These are phyloP conservation scores for Pseudoturritis turrita DNA, from an alignment of 345 rosid genomes.

Conservation along the genomic window DNA sequence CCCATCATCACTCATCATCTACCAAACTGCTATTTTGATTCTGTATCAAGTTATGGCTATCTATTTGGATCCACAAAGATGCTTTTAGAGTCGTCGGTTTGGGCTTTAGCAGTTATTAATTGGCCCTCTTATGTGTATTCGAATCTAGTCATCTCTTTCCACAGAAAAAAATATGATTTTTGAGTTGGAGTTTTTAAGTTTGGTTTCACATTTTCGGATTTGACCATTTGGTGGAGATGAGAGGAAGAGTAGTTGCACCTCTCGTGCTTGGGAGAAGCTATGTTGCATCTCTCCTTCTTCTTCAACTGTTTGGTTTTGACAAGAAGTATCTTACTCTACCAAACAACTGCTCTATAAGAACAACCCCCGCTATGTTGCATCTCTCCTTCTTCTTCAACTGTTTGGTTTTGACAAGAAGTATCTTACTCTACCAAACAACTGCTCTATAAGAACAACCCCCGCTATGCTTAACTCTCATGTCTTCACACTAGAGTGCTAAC, in stretches of 20 bases:
- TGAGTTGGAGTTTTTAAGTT: no score
- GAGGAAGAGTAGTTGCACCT: constrained; percentile 24
- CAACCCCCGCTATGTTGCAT: neutral
- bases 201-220: neutral
- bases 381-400: constrained; percentile 15
- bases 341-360: neutral
- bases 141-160: no score
- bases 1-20: no score
- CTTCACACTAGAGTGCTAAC: neutral
- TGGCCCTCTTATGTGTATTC: no score
- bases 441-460: neutral
- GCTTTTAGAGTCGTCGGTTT: no score
- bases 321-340: neutral
- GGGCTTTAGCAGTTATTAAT: no score
- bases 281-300: constrained; percentile 20
- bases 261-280: neutral
- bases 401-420: neutral
- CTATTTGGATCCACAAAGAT: no score
- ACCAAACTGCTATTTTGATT: no score
- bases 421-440: neutral
- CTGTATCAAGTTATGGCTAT: no score
- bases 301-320: neutral
- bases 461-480: neutral
- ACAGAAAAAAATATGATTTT: no score
- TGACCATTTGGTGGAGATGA: constrained; percentile 27